Evolutionary conservation across 1,139 yeast genomes (phyloP).

Genomic region (Saccharomyces hybrid): DNA sequence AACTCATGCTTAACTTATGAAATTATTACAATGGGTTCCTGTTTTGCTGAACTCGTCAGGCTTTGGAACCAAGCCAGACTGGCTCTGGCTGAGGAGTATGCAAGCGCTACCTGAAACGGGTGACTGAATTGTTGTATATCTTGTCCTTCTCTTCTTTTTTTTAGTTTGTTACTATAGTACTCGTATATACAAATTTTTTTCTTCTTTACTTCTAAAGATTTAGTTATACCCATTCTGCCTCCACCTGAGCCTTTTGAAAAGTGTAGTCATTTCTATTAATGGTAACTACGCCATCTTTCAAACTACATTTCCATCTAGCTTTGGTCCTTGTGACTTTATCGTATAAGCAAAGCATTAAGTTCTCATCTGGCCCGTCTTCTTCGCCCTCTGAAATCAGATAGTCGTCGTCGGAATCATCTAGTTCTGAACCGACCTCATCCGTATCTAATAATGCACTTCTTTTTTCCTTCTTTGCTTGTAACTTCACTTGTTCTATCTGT

Average conservation of each 20-base stretch:
- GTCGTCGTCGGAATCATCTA: slow-evolving; percentile 53
- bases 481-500: not conserved
- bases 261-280: slow-evolving; percentile 89
- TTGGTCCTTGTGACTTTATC: slow-evolving; percentile 94
- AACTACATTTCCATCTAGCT: slow-evolving; percentile 94
- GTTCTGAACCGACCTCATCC: slow-evolving; percentile 57
- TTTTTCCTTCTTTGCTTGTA: slow-evolving; percentile 23
- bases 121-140: not conserved
- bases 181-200: not conserved
- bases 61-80: slow-evolving; percentile 30
- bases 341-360: slow-evolving; percentile 87
- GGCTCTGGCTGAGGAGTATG: not conserved
- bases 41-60: slow-evolving; percentile 36
- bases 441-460: slow-evolving; percentile 38
- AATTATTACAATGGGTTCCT: slow-evolving; percentile 34
- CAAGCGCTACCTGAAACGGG: not conserved
- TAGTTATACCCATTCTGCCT: slow-evolving; percentile 68
- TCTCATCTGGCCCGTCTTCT: slow-evolving; percentile 61
- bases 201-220: not conserved
- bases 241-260: slow-evolving; percentile 90
- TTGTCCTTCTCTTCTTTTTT: not conserved
- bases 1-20: slow-evolving; percentile 18
- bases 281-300: slow-evolving; percentile 92
- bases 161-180: not conserved
- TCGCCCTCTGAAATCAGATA: slow-evolving; percentile 42